Evolutionary conservation across 805 yeast genomes (phyloP).

Genomic region (Kurtzmaniella fragi): DNA sequence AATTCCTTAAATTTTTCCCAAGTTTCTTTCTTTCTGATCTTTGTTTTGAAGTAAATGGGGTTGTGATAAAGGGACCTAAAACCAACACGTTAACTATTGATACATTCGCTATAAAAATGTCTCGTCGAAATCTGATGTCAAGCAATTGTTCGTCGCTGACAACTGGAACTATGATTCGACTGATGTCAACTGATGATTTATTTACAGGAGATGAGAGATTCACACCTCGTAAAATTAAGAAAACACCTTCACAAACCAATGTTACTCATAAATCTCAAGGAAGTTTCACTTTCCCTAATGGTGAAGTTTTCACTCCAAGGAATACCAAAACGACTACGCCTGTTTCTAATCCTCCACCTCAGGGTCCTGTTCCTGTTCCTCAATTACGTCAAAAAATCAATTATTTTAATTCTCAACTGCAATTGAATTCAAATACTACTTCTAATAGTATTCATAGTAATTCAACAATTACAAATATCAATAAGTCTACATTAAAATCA

Average conservation of each 20-base stretch:
- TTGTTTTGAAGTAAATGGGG: background rate
- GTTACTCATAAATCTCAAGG: conserved; percentile 12
- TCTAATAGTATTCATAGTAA: too few species aligned
- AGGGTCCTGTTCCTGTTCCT: background rate
- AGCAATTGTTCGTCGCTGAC: conserved; percentile 10
- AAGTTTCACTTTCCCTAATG: conserved; percentile 45
- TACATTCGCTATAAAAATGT: conserved; percentile 1
- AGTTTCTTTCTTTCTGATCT: background rate
- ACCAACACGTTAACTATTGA: background rate
- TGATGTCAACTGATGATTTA: conserved; percentile 35
- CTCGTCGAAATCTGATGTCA: conserved; percentile 29
- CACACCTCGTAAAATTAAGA: conserved; percentile 30
- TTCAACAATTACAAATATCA: too few species aligned
- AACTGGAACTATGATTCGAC: conserved; percentile 16
- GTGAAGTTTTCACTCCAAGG: conserved; percentile 49
- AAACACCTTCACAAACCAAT: conserved; percentile 7
- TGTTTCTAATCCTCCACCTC: conserved; percentile 27
- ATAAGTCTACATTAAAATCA: too few species aligned
- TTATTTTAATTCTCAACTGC: conserved; percentile 3
- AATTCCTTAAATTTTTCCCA: background rate
- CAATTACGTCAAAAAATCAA: conserved; percentile 2
- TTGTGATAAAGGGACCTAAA: background rate
- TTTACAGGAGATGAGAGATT: conserved; percentile 19
- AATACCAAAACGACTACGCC: conserved; percentile 34
- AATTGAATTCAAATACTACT: conserved; percentile 1